Conservation (phyloP, 257 asterid genomes). For the Coffea canephora region DNA sequence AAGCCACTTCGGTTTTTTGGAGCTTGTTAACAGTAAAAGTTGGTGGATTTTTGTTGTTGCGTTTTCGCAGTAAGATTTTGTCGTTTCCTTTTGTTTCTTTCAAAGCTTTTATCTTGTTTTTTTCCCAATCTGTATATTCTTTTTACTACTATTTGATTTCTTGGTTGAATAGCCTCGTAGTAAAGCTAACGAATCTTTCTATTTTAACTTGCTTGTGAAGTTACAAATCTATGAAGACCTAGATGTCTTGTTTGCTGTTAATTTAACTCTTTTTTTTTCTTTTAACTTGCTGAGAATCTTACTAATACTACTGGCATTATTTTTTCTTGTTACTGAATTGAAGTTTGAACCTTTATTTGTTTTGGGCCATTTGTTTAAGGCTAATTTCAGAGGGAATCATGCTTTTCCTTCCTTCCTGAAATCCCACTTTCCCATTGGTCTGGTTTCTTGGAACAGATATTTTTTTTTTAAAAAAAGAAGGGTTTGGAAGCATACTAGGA, state of each 20-base stretch:
- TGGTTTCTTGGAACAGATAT: slow-evolving; percentile 26
- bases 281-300: no score
- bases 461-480: slow-evolving; percentile 25
- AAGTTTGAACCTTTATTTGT: neutral
- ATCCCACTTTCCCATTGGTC: slow-evolving; percentile 14
- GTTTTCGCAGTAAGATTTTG: neutral
- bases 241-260: slow-evolving; percentile 7
- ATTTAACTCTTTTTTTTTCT: neutral
- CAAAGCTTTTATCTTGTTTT: neutral
- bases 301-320: no score
- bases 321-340: neutral
- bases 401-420: slow-evolving; percentile 27
- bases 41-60: neutral
- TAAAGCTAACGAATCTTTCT: slow-evolving; percentile 7
- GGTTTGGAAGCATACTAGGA: slow-evolving; percentile 37
- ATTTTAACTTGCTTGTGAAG: neutral
- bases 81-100: neutral
- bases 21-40: neutral
- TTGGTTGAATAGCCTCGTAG: slow-evolving; percentile 2
- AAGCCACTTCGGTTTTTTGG: neutral
- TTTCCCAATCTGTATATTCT: neutral
- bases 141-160: neutral
- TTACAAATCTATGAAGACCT: neutral
- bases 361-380: slow-evolving; percentile 24
- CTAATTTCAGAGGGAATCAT: slow-evolving; percentile 38